Conservation (phyloP, 2,329 filamentous ascomycete species). For the Leptodontidium sp. region DNA sequence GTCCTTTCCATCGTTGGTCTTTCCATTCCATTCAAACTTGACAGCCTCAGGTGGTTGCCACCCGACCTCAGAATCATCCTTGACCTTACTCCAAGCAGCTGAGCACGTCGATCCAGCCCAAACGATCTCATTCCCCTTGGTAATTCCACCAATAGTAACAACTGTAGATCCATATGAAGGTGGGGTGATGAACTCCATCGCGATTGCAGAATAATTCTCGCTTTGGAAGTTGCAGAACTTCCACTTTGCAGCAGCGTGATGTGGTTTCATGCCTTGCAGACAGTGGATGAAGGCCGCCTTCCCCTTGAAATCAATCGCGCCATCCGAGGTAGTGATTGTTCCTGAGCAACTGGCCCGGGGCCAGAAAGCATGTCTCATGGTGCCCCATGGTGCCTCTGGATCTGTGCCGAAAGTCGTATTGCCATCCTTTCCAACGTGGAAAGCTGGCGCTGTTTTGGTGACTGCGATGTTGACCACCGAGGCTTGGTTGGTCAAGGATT, state of each 20-base stretch:
- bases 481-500: constrained; percentile 83
- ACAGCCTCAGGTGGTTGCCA: constrained; percentile 87
- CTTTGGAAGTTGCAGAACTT: constrained; percentile 94
- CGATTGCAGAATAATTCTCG: constrained; percentile 81
- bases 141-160: constrained; percentile 84
- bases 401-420: constrained; percentile 89
- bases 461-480: constrained; percentile 88
- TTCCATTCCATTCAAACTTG: constrained; percentile 81
- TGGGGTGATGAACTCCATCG: constrained; percentile 97
- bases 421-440: constrained; percentile 85
- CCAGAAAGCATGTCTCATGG: constrained; percentile 95
- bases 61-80: constrained; percentile 78
- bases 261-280: constrained; percentile 98
- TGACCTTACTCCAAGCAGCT: constrained; percentile 73
- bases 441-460: constrained; percentile 78
- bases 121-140: constrained; percentile 82
- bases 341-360: constrained; percentile 84
- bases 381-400: constrained; percentile 85
- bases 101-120: constrained; percentile 72
- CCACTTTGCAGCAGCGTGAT: constrained; percentile 92
- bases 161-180: constrained; percentile 87
- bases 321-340: constrained; percentile 82
- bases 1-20: constrained; percentile 76
- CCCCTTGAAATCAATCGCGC: constrained; percentile 83
- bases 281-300: constrained; percentile 83